Conservation (phyloP, 306 rosid species). For the Ormosia emarginata region DNA sequence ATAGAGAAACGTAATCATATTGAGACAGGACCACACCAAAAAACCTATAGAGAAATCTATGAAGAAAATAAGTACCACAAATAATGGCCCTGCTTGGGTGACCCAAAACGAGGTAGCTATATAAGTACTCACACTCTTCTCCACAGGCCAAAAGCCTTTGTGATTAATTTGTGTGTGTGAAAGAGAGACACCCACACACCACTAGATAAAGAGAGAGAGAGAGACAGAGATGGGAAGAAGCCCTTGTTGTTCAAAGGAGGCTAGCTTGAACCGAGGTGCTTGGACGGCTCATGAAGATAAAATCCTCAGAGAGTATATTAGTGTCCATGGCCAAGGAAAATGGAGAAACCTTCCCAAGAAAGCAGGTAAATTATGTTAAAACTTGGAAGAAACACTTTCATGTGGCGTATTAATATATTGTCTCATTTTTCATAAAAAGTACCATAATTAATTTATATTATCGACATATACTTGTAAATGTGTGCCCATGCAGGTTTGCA, state of each 20-base stretch:
- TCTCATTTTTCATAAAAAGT: not conserved
- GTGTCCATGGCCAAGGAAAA: slow-evolving; percentile 46
- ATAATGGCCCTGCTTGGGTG: too few species aligned
- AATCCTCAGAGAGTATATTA: slow-evolving; percentile 37
- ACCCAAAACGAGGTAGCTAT: too few species aligned
- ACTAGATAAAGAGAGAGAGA: not conserved
- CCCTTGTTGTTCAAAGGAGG: slow-evolving; percentile 56
- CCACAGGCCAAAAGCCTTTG: too few species aligned
- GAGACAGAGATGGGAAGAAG: slow-evolving; percentile 46
- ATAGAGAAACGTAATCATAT: too few species aligned
- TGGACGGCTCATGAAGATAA: slow-evolving; percentile 56
- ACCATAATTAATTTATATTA: too few species aligned
- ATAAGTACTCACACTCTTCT: too few species aligned
- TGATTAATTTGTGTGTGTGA: too few species aligned
- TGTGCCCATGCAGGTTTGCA: slow-evolving; percentile 28
- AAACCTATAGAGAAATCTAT: too few species aligned
- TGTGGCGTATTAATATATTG: too few species aligned
- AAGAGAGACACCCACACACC: not conserved
- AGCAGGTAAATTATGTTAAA: slow-evolving; percentile 28
- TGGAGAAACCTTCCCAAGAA: slow-evolving; percentile 54
- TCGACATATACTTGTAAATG: not conserved
- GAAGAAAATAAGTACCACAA: too few species aligned
- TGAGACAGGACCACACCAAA: too few species aligned
- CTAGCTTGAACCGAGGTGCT: slow-evolving; percentile 51
- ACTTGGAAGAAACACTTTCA: too few species aligned